Evolutionary conservation across 148 eudicot species (phyloP), one percentile per base, ranked within the genome.

Genomic region (Cornus suecica): DNA sequence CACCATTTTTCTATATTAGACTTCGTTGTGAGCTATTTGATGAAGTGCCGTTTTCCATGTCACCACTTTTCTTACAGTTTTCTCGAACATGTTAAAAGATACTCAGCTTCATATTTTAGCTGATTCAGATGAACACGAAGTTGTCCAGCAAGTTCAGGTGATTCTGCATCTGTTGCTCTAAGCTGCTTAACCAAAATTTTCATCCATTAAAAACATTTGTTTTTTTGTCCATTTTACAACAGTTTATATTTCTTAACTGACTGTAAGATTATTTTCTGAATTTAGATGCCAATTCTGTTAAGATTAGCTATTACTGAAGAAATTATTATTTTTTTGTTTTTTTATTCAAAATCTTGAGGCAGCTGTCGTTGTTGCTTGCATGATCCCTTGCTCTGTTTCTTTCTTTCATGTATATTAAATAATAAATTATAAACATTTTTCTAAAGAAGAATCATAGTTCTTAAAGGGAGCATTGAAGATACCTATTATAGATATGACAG

Each of bases 61-160:
- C 74, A 15, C 6, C 79, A 30, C 75, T 70, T 67, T 54, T 73
- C 11, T 78, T 56, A 66, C 91, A 94, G 99, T 92, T 84, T 92
- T 94, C 85, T 94, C 99, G 77, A 94, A 94, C 82, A 84, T 94
- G 81, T 80, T 94, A 78, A 88, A 90, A 81, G 95, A 92, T 70
- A 86, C 96, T 8, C 99, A 94, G 77, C 93, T 94, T 77, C 99
- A 94, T 80, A 89, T 84, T 77, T 84, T 94, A 80, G 99, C 99
- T 56, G 99, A 94, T 86, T 86, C 96, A 24, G 97, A 94, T 82
- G 99, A 92, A 78, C 96, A 87, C 78, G 97, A 92, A 88, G 90
- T 85, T 80, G 99, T 94, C 72, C 97, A 90, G 74, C 94, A 92
- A 87, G 94, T 94, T 80, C 99, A 94, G 97, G 99, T 94, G 78